Base-by-base conservation (phyloP, 1,284 basidiomycete species). In the Ceratobasidium sp. region DNA sequence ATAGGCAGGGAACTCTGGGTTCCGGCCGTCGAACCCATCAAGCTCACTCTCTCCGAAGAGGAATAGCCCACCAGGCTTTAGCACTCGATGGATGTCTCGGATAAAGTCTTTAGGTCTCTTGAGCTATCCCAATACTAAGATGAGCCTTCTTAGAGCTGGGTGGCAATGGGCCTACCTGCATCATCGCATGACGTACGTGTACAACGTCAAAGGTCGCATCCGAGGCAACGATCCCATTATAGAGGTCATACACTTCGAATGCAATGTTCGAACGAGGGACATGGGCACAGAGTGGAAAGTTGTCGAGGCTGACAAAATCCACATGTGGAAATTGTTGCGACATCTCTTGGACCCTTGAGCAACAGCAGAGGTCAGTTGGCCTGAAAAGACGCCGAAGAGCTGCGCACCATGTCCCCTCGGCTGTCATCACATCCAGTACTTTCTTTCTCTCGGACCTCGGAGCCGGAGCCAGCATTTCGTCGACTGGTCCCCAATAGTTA, bases 201-300 rank as follows among this genome's bases (percentile, higher is more conserved):
- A 60, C 42, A 23, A 72, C 69, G 42, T 72, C 69, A 44, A 72
- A 69, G 10, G 55, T 55, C 20, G 12, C 40, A 23, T 71, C 55
- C 10, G 53, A 40, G 10, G 40, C 51, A 10, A 23, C 28, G 18
- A 70, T 44, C 15, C 69, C 69, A n/a, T 56, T 60, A n/a, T 56
- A 58, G 28, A 71, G 40, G 53, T 71, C 69, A 26, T 71, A 71
- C 39, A 71, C 69, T 23, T 71, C 69, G 20, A 71, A 71, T 13
- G n/a, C 39, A 28, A 71, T 39, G 55, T 71, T 71, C 23, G 69
- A 39, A 9, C 53, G 51, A 15, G 69, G 69, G 3, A 60, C 20
- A 46, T 71, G 55, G 33, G 69, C 2, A 28, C 40, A 39, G 9
- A 71, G 39, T 3, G 69, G 69, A 58, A 55, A 18, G 23, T 55